Percentiles rank a stretch among this genome's conserved stretches.
Conservation (phyloP, 192 early-diverging fungal species). For the Coemansia sp. region DNA sequence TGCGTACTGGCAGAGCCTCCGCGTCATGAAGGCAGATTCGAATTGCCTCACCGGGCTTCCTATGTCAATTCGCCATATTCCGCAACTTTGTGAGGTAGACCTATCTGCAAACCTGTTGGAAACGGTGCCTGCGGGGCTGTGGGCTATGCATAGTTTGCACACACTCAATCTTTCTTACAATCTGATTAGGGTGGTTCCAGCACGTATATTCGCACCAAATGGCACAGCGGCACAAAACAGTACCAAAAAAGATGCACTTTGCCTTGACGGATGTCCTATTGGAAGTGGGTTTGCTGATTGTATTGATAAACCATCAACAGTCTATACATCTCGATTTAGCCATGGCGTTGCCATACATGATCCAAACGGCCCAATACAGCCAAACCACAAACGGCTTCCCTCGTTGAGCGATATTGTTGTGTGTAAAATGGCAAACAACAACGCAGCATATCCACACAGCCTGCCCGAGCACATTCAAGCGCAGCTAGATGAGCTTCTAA, state of each 20-base stretch:
- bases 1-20: constrained; percentile 29
- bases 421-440: constrained; percentile 26
- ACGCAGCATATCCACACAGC: constrained; percentile 10
- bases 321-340: constrained; percentile 17
- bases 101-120: constrained; percentile 16
- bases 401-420: constrained; percentile 33
- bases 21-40: constrained; percentile 8
- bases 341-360: constrained; percentile 6
- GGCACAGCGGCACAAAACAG: constrained; percentile 29
- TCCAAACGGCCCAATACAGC: background rate
- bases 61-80: constrained; percentile 26
- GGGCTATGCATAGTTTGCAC: constrained; percentile 12
- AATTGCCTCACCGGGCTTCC: constrained; percentile 25
- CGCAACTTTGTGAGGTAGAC: constrained; percentile 10
- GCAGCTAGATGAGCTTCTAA: constrained; percentile 14
- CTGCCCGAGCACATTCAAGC: constrained; percentile 37
- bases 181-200: constrained; percentile 23
- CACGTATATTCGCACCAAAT: constrained; percentile 29
- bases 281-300: constrained; percentile 8
- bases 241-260: constrained; percentile 6
- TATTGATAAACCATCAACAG: constrained; percentile 6
- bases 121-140: constrained; percentile 21
- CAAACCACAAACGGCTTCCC: background rate
- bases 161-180: constrained; percentile 30
- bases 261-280: constrained; percentile 34